Percentiles rank a stretch among this genome's conserved stretches.
phyloP scores from a whole-genome alignment of 192 early-diverging fungal species.

The Phycomyces blakesleeanus region DNA sequence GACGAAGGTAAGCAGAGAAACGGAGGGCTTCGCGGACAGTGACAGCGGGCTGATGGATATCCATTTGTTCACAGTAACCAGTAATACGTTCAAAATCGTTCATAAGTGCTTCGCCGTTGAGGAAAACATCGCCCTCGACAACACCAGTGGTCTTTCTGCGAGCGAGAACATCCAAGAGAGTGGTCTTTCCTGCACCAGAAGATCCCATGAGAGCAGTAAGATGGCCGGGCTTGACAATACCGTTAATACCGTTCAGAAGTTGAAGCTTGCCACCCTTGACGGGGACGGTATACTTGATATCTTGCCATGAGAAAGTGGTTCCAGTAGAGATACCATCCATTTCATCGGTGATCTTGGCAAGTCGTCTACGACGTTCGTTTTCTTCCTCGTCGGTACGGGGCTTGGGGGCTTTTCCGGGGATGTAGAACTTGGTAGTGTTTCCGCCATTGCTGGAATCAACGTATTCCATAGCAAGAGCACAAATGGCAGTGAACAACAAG shows the following conservation, averaged over 20 bases:
- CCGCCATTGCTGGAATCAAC: conserved; percentile 59
- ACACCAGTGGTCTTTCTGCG: conserved; percentile 71
- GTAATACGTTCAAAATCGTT: conserved; percentile 55
- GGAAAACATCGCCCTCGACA: conserved; percentile 55
- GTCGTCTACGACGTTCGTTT: conserved; percentile 13
- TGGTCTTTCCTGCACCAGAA: conserved; percentile 85
- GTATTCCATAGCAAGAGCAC: conserved; percentile 55
- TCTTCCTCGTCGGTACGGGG: conserved; percentile 30
- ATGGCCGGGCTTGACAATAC: conserved; percentile 68
- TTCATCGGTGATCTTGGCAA: conserved; percentile 29
- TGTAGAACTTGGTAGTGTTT: conserved; percentile 49
- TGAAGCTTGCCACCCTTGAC: conserved; percentile 58
- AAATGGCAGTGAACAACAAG: conserved; percentile 41
- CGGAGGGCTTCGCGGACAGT: conserved; percentile 90
- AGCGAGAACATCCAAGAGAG: conserved; percentile 69
- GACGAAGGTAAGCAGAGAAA: conserved; percentile 73
- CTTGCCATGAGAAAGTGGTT: conserved; percentile 58
- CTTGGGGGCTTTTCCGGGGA: conserved; percentile 33
- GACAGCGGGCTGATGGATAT: conserved; percentile 78
- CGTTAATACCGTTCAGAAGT: conserved; percentile 66
- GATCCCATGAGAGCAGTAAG: conserved; percentile 92
- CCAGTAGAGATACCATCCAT: conserved; percentile 36
- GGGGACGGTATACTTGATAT: conserved; percentile 68
- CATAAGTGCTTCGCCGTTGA: conserved; percentile 49
- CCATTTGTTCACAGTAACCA: conserved; percentile 90